Base-by-base conservation (phyloP, 495 filamentous ascomycete species). In the Staphylotrichum longicolle region DNA sequence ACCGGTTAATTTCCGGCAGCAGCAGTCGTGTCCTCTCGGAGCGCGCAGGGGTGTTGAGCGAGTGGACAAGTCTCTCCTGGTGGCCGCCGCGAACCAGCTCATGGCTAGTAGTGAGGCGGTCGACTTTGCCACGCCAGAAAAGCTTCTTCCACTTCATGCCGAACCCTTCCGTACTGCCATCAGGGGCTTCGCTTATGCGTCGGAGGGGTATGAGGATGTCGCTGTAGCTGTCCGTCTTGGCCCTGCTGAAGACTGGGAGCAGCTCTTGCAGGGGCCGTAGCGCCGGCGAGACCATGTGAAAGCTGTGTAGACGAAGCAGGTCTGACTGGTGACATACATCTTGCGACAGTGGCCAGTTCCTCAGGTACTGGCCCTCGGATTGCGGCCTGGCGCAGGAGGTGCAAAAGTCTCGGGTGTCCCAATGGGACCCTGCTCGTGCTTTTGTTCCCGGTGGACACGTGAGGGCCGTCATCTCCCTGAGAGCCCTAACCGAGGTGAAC, bases 141-240 rank as follows among this genome's bases (percentile, higher is more conserved):
- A 89, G 70, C 0, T 69, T 72, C 12, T 83, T 73, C 37, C 71
- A 66, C 64, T 88, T 90, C 35, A 78, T 62, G 6, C 72, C 69
- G 74, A 86, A 88, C 0, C 59, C 44, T 3, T 66, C 52, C 0
- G 54, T 37, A n/a, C 33, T 15, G 0, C 41, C 44, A 8, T 52
- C 40, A 9, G 45, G 27, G 12, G 42, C 27, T 34, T 53, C 54
- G 27, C 10, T 51, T 39, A 57, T 55, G 11, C 85, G 87, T 52
- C 88, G 87, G 2, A 96, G 61, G 82, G 93, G 93, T 58, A 96
- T 91, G 9, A 96, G 72, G n/a, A 97, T 84, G 63, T 88, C 85
- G 63, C 75, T 77, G 71, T 82, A 86, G 53, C 84, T 85, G 37
- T 80, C 76, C 4, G 86, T 80, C 50, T 90, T 88, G 54, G 85